Evolutionary conservation across 2,329 filamentous ascomycete genomes (phyloP).

Genomic region (Sphaerostilbella broomeana): DNA sequence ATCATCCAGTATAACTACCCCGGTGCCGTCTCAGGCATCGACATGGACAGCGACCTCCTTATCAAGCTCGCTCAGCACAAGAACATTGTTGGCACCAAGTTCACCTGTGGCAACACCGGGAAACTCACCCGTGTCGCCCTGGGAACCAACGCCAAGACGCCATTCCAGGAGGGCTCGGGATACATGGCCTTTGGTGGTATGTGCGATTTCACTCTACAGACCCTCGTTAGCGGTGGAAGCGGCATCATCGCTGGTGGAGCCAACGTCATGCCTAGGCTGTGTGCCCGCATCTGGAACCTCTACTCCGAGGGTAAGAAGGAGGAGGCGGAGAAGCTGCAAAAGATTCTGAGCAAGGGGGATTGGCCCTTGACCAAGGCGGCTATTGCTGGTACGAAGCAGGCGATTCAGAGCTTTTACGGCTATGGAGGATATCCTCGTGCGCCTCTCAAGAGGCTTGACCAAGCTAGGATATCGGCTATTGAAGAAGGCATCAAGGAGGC

Average conservation of each 20-base stretch:
- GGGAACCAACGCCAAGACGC: slow-evolving; percentile 64
- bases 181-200: slow-evolving; percentile 88
- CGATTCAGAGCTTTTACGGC: slow-evolving; percentile 72
- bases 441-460: slow-evolving; percentile 61
- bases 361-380: slow-evolving; percentile 79
- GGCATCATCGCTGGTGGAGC: slow-evolving; percentile 82
- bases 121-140: slow-evolving; percentile 78
- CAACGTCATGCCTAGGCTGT: slow-evolving; percentile 79
- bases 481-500: slow-evolving; percentile 53
- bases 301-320: slow-evolving; percentile 66
- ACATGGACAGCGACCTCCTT: slow-evolving; percentile 83
- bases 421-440: slow-evolving; percentile 72
- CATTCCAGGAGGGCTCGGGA: slow-evolving; percentile 49
- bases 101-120: slow-evolving; percentile 85
- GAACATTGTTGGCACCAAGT: slow-evolving; percentile 84
- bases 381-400: slow-evolving; percentile 80
- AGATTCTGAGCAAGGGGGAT: slow-evolving; percentile 69
- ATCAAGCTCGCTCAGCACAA: slow-evolving; percentile 72
- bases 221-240: slow-evolving; percentile 68
- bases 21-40: slow-evolving; percentile 76
- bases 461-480: slow-evolving; percentile 47
- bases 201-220: slow-evolving; percentile 81
- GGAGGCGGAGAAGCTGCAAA: slow-evolving; percentile 70
- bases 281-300: slow-evolving; percentile 71
- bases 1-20: slow-evolving; percentile 88